These are phyloP conservation scores for Salix udensis DNA, from an alignment of 345 rosid genomes.

Conservation along the genomic window DNA sequence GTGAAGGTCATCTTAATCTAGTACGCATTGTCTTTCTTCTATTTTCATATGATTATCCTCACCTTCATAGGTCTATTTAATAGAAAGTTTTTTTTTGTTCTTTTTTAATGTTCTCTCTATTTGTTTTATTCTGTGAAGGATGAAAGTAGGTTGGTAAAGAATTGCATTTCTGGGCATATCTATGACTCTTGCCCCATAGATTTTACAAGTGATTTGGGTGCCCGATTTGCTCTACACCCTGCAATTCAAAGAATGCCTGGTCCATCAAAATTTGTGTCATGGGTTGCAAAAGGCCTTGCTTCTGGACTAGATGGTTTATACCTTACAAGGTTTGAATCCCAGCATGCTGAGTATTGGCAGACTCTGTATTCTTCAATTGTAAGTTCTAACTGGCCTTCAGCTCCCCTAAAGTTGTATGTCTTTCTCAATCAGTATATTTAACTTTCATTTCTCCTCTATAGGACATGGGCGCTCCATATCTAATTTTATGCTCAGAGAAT, in stretches of 20 bases:
- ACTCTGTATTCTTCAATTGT: slow-evolving; percentile 72
- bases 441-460: slow-evolving; percentile 20
- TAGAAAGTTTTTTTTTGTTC: not conserved
- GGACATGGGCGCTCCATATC: slow-evolving; percentile 82
- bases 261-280: slow-evolving; percentile 62
- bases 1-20: slow-evolving; percentile 57
- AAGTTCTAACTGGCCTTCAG: slow-evolving; percentile 31
- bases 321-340: slow-evolving; percentile 78
- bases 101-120: slow-evolving; percentile 1
- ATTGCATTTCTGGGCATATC: slow-evolving; percentile 76
- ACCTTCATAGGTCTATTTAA: not conserved
- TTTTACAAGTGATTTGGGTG: slow-evolving; percentile 76
- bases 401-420: slow-evolving; percentile 10
- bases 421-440: not conserved
- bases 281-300: slow-evolving; percentile 72
- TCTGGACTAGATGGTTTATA: slow-evolving; percentile 77
- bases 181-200: slow-evolving; percentile 88
- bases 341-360: slow-evolving; percentile 88
- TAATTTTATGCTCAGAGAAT: slow-evolving; percentile 74
- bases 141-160: slow-evolving; percentile 59
- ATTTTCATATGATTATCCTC: not conserved
- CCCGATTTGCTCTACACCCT: slow-evolving; percentile 60
- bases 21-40: slow-evolving; percentile 29
- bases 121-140: slow-evolving; percentile 42
- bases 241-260: slow-evolving; percentile 65